Conservation (phyloP, 1,139 yeast species). For the Sugiyamaella japonica region DNA sequence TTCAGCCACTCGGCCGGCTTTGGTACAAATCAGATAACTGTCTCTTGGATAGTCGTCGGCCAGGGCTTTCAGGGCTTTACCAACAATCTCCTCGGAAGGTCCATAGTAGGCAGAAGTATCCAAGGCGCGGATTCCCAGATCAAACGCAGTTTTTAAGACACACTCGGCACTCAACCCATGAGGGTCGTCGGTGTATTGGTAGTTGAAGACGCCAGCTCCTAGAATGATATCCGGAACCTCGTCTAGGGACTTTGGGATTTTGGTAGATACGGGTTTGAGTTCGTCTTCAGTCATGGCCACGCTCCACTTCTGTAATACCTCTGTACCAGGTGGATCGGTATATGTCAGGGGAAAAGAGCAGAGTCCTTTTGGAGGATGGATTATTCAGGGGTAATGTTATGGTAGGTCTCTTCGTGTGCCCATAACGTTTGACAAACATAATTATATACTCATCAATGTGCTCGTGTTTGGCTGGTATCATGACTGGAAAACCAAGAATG, state of each 20-base stretch:
- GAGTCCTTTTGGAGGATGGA: conserved; percentile 4
- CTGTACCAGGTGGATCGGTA: too few species aligned
- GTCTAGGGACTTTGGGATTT: conserved; percentile 20
- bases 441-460: not conserved
- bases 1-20: conserved; percentile 73
- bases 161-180: conserved; percentile 55
- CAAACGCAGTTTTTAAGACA: conserved; percentile 61
- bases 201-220: conserved; percentile 86
- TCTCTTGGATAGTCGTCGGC: conserved; percentile 55
- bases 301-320: too few species aligned
- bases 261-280: conserved; percentile 14
- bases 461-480: too few species aligned
- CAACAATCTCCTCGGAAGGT: conserved; percentile 75
- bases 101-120: conserved; percentile 96
- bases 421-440: conserved; percentile 1
- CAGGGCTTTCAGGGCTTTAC: conserved; percentile 57
- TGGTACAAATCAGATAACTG: conserved; percentile 71
- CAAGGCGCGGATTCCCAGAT: conserved; percentile 68
- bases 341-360: not conserved
- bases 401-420: too few species aligned
- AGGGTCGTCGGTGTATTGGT: conserved; percentile 73
- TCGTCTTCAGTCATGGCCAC: not conserved
- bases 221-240: conserved; percentile 59
- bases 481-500: too few species aligned
- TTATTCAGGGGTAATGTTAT: conserved; percentile 10